Percentiles rank a stretch among this genome's conserved stretches.
Evolutionary conservation across 2,329 filamentous ascomycete species (phyloP).

Genomic region (Ceratocystis albifundus): DNA sequence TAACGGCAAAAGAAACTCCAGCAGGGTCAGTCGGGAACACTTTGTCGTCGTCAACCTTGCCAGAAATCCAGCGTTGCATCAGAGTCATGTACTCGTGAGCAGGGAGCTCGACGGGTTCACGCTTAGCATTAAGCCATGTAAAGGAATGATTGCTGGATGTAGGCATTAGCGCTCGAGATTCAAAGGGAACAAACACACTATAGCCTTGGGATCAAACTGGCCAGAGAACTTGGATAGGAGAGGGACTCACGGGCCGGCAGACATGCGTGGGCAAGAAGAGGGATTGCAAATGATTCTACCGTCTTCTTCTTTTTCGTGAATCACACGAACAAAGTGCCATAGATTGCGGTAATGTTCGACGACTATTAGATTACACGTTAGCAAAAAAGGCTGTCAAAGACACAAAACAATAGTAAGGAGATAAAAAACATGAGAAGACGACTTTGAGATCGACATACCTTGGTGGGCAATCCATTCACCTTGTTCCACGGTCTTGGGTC

Average conservation of each 20-base stretch:
- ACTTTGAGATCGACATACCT: slow-evolving; percentile 42
- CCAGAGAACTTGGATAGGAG: background rate
- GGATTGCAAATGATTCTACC: slow-evolving; percentile 73
- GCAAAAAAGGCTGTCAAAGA: background rate
- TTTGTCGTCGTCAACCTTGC: slow-evolving; percentile 80
- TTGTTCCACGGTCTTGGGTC: slow-evolving; percentile 84
- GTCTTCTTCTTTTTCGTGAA: slow-evolving; percentile 74
- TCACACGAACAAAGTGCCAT: slow-evolving; percentile 77
- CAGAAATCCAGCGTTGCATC: slow-evolving; percentile 93
- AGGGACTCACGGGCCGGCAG: slow-evolving; percentile 72
- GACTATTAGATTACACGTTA: slow-evolving; percentile 41
- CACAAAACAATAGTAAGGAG: background rate
- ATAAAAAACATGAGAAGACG: background rate
- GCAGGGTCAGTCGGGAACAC: slow-evolving; percentile 84
- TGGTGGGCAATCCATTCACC: slow-evolving; percentile 96
- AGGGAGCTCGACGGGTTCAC: slow-evolving; percentile 81
- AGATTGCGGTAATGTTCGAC: slow-evolving; percentile 86
- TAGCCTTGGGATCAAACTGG: too few species aligned
- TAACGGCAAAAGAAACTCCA: slow-evolving; percentile 53
- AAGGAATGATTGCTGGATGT: slow-evolving; percentile 69
- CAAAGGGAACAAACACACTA: background rate
- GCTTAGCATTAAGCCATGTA: slow-evolving; percentile 84
- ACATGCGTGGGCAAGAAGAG: slow-evolving; percentile 79
- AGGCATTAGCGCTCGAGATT: background rate
- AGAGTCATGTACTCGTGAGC: slow-evolving; percentile 89